These are phyloP conservation scores for Hyphopichia burtonii DNA, from an alignment of 1,139 yeast species.

Conservation along the genomic window DNA sequence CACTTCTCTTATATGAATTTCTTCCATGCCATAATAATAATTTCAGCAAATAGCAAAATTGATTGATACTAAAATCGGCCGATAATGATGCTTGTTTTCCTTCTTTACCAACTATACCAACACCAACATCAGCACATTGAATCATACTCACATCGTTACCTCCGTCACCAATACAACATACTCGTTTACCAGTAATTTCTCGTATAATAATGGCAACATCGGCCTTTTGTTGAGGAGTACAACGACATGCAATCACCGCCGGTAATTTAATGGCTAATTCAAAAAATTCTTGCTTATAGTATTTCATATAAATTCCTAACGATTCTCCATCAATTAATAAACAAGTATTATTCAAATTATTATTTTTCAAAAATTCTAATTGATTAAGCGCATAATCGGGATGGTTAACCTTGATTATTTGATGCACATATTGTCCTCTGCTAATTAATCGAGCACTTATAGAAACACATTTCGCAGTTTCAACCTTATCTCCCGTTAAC, in stretches of 20 bases:
- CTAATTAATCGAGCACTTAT: slow-evolving; percentile 89
- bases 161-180: slow-evolving; percentile 98
- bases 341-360: slow-evolving; percentile 59
- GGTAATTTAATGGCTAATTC: slow-evolving; percentile 75
- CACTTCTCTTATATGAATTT: slow-evolving; percentile 92
- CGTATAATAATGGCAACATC: slow-evolving; percentile 85
- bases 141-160: slow-evolving; percentile 99
- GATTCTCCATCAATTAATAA: slow-evolving; percentile 94
- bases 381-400: slow-evolving; percentile 69
- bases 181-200: slow-evolving; percentile 78
- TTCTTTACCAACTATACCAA: slow-evolving; percentile 98
- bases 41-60: slow-evolving; percentile 85
- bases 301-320: slow-evolving; percentile 62
- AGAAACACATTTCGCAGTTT: slow-evolving; percentile 96
- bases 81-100: slow-evolving; percentile 97
- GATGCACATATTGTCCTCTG: slow-evolving; percentile 91
- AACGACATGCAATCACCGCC: slow-evolving; percentile 94
- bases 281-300: slow-evolving; percentile 70
- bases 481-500: slow-evolving; percentile 98
- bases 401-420: slow-evolving; percentile 64
- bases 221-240: slow-evolving; percentile 98
- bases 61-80: slow-evolving; percentile 93
- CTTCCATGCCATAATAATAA: slow-evolving; percentile 96
- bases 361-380: slow-evolving; percentile 66
- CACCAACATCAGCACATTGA: slow-evolving; percentile 98